Conservation (phyloP, 1,284 basidiomycete species). For the Ustilago hordei region DNA sequence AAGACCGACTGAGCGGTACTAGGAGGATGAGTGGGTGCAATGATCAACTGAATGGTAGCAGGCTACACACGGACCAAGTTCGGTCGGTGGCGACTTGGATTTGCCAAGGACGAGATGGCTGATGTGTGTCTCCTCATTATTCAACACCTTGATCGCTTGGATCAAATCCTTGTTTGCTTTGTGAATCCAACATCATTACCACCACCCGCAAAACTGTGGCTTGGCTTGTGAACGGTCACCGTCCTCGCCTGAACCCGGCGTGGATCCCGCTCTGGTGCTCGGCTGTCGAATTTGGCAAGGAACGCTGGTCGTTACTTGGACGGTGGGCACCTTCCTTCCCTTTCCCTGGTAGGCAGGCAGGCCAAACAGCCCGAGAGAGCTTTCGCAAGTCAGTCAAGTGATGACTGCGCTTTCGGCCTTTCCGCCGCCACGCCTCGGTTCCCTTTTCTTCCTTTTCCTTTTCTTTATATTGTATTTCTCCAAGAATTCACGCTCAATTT, state of each 20-base stretch:
- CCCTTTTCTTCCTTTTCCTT: neutral
- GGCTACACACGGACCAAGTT: neutral
- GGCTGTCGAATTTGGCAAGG: neutral
- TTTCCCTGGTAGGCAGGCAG: too few relatives aligned
- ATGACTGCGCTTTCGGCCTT: neutral
- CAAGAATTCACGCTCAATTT: slow-evolving; percentile 5
- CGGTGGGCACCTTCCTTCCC: too few relatives aligned
- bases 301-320: too few relatives aligned
- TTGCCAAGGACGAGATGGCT: neutral
- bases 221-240: neutral
- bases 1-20: slow-evolving; percentile 5
- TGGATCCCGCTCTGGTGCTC: neutral
- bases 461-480: neutral
- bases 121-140: neutral
- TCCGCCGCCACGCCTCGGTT: neutral
- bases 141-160: slow-evolving; percentile 3
- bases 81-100: neutral
- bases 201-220: neutral
- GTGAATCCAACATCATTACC: neutral
- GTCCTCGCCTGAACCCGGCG: neutral
- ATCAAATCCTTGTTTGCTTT: neutral
- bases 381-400: neutral
- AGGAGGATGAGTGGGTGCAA: neutral
- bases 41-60: neutral
- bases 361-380: neutral